Evolutionary conservation across 2,329 filamentous ascomycete species (phyloP), one percentile per base, ranked within the genome.

Genomic region (Apiospora rasikravindrae): DNA sequence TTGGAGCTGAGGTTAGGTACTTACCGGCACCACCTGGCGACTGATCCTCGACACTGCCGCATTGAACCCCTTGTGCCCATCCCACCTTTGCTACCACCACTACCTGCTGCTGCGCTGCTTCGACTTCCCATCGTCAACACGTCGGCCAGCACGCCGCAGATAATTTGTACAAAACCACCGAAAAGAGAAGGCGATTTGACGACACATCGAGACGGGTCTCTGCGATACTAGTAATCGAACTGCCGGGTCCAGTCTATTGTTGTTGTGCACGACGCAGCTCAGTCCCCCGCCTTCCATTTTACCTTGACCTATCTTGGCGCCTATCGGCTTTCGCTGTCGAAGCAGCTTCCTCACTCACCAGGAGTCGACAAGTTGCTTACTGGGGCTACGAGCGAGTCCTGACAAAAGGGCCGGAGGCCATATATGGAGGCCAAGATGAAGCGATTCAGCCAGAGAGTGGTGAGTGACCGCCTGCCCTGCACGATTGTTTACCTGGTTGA

Each of bases 371-470:
- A 64, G 57, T 64, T n/a, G 57, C n/a, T 64, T 22, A 40, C 33
- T 40, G 57, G 57, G 57, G 57, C 57, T 64, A 64, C 57, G 57
- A 64, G 29, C 57, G 22, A 64, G 57, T 64, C 57, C 66, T 68
- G 66, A 68, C n/a, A 26, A 33, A 68, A 47, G 66, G 66, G 66
- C 40, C 44, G 44, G 51, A 71, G 51, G 66, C 44, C 66, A 45
- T 68, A 44, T 68, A 44, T 45, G 44, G 45, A 40, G 68, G 45
- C 70, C 72, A 80, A 89, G 85, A 98, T 98, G 96, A 98, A 98
- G 88, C 93, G 94, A 83, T 97, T 98, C 85, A 93, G 95, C 86
- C 94, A 97, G 88, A 94, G 94, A 93, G 95, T 98, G 88, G 95
- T 98, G 91, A 89, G 94, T 91, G 74, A 57, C 70, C 51, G 42